Conservation (phyloP, 176 grass and related monocot genomes). For the Typha latifolia region DNA sequence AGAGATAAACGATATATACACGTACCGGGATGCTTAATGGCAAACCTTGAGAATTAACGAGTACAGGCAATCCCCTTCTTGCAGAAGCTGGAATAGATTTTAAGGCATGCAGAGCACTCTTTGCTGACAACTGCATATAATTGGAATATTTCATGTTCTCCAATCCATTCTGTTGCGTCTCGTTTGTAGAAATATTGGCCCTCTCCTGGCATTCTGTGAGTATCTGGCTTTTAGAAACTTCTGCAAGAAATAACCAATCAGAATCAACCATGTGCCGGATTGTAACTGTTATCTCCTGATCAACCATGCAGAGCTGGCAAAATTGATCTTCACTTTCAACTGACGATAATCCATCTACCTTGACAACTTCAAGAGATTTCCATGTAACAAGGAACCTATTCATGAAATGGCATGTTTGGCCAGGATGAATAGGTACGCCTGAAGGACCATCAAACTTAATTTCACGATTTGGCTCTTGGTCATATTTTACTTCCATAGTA, state of each 20-base stretch:
- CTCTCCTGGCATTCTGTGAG: slow-evolving; percentile 16
- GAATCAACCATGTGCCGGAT: slow-evolving; percentile 69
- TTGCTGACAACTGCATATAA: slow-evolving; percentile 51
- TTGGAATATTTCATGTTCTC: slow-evolving; percentile 19
- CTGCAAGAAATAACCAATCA: slow-evolving; percentile 79
- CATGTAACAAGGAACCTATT: slow-evolving; percentile 74
- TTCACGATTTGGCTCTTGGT: slow-evolving; percentile 14
- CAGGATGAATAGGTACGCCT: slow-evolving; percentile 37
- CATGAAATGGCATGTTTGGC: slow-evolving; percentile 70
- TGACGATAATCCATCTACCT: slow-evolving; percentile 23
- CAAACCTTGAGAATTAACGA: slow-evolving; percentile 44
- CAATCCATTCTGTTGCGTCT: slow-evolving; percentile 12
- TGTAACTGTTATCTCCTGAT: slow-evolving; percentile 26
- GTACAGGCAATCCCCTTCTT: slow-evolving; percentile 69
- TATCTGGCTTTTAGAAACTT: slow-evolving; percentile 31
- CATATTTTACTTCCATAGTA: slow-evolving; percentile 25
- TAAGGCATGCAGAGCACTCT: slow-evolving; percentile 43
- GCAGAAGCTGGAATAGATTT: slow-evolving; percentile 73
- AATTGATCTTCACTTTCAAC: slow-evolving; percentile 23
- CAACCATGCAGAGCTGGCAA: slow-evolving; percentile 43
- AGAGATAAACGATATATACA: slow-evolving; percentile 1
- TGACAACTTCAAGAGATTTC: slow-evolving; percentile 20
- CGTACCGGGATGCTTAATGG: slow-evolving; percentile 68
- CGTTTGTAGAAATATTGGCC: slow-evolving; percentile 13
- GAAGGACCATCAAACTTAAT: slow-evolving; percentile 15